Evolutionary conservation across 306 rosid genomes (phyloP).

Genomic region (Luffa acutangula): DNA sequence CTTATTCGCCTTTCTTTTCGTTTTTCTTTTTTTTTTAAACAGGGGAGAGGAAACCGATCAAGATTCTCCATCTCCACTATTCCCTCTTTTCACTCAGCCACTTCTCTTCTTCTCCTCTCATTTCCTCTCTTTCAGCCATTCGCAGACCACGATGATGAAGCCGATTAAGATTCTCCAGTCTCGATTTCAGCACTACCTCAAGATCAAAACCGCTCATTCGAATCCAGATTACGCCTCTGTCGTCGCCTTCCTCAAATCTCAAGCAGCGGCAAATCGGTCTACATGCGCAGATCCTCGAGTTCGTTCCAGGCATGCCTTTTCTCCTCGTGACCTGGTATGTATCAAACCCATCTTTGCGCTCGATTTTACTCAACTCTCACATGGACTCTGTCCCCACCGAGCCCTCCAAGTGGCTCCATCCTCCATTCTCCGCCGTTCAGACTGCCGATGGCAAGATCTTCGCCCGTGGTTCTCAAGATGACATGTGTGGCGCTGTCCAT

Average conservation of each 20-base stretch:
- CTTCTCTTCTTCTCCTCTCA: neutral
- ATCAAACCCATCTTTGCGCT: slow-evolving; percentile 53
- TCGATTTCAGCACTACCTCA: slow-evolving; percentile 73
- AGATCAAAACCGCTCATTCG: slow-evolving; percentile 80
- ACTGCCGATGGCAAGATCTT: slow-evolving; percentile 43
- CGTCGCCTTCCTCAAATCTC: slow-evolving; percentile 55
- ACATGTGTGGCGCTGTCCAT: slow-evolving; percentile 67
- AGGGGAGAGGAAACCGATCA: no score
- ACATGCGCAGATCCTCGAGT: slow-evolving; percentile 33
- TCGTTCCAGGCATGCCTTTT: slow-evolving; percentile 45
- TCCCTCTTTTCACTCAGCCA: neutral
- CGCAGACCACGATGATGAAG: neutral
- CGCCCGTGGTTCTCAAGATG: slow-evolving; percentile 94
- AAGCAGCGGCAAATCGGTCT: slow-evolving; percentile 33
- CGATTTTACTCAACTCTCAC: slow-evolving; percentile 82
- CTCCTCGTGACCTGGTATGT: slow-evolving; percentile 84
- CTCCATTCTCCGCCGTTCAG: slow-evolving; percentile 66
- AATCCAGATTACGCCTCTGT: slow-evolving; percentile 62
- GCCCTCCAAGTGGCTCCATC: slow-evolving; percentile 68
- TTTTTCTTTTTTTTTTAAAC: no score
- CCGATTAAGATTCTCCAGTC: slow-evolving; percentile 34
- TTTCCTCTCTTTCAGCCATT: neutral
- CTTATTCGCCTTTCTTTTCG: no score
- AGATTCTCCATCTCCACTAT: neutral
- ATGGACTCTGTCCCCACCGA: slow-evolving; percentile 94